Percentiles rank a stretch among this genome's conserved stretches.
phyloP scores from a whole-genome alignment of 1,284 basidiomycete species.

The Puccinia triticina region DNA sequence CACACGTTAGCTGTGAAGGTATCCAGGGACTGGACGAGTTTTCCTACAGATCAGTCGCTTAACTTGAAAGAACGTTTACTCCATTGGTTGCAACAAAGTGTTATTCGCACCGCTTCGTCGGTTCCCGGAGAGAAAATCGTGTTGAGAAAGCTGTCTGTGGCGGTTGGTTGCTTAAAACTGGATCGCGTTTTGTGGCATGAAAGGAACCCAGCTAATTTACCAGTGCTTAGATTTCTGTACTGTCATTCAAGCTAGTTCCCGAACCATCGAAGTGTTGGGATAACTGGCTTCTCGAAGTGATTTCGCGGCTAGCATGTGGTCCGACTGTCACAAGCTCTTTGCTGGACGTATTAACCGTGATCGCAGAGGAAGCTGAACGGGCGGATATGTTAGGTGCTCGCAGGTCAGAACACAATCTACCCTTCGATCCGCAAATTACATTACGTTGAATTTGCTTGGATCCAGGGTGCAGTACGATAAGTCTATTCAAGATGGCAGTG shows the following conservation, averaged over 20 bases:
- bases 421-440: no score
- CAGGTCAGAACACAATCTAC: slow-evolving; percentile 51
- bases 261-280: slow-evolving; percentile 52
- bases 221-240: slow-evolving; percentile 32
- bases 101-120: slow-evolving; percentile 53
- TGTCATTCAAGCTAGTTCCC: slow-evolving; percentile 39
- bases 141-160: slow-evolving; percentile 56
- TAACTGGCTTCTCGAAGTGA: slow-evolving; percentile 56
- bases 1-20: slow-evolving; percentile 56
- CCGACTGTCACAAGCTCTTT: slow-evolving; percentile 54
- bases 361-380: slow-evolving; percentile 56
- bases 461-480: slow-evolving; percentile 52
- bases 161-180: slow-evolving; percentile 44
- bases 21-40: slow-evolving; percentile 53
- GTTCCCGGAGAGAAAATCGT: slow-evolving; percentile 55
- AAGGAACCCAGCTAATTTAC: neutral
- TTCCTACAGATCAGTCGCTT: slow-evolving; percentile 45
- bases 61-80: slow-evolving; percentile 55
- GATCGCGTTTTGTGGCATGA: neutral
- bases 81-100: slow-evolving; percentile 54
- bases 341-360: slow-evolving; percentile 55
- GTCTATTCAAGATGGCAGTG: slow-evolving; percentile 52
- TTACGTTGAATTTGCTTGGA: slow-evolving; percentile 1
- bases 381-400: slow-evolving; percentile 56
- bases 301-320: slow-evolving; percentile 54